Evolutionary conservation across 257 asterid genomes (phyloP), one percentile per base, ranked within the genome.

Genomic region (Nicotiana paniculata): DNA sequence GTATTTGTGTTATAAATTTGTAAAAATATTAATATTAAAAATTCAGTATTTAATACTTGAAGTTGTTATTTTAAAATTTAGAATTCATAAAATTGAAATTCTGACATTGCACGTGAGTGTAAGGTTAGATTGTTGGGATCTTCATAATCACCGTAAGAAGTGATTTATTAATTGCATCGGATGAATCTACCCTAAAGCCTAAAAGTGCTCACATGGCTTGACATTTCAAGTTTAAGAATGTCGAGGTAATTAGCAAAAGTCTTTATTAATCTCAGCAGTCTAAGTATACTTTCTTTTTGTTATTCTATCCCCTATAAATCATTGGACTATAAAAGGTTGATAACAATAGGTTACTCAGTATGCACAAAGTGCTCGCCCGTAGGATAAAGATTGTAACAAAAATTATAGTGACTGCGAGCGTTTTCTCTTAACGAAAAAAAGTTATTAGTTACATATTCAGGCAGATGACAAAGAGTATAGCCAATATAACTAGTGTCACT

Each of bases 41-140:
- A 0, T 0, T 21, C 24, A 21, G 24, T 21, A 21, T 21, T 21
- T 21, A 21, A 21, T 21, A 21, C 24, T 21, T 21, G 24, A 21
- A 43, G 51, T 1, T 0, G 2, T 39, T 39, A 0, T 39, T 8
- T 0, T 39, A 39, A 39, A 39, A 39, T 39, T 0, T 0, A 2
- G 0, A 39, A 39, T 11, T 0, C 48, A 39, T 8, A 39, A 39
- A 7, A 7, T 39, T 32, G 0, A 39, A 39, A 8, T 7, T 1
- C 3, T 7, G 10, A 0, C 8, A 0, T 6, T 37, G 2, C 24
- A 0, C 0, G 0, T 6, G 0, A 33, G 6, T 9, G 10, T 21
- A 21, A 21, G 24, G 24, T 39, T 39, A 39, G 46, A 39, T 37
- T 37, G 5, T 37, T 57, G 64, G 1, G 26, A 59, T 8, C 66